Conservation (phyloP, 2,329 filamentous ascomycete genomes). For the Orbilia blumenaviensis region DNA sequence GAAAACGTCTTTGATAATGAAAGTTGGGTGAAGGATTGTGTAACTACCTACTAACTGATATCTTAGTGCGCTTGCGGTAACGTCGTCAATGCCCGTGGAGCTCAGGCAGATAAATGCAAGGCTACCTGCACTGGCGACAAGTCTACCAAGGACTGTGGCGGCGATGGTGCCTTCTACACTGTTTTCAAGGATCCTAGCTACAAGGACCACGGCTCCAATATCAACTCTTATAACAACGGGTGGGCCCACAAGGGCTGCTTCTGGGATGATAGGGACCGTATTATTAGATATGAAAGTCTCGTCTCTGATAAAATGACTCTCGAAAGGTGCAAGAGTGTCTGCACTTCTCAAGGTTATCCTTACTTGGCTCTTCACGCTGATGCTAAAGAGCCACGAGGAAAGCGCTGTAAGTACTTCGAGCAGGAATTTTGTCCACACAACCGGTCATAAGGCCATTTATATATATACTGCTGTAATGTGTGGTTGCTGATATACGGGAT, state of each 20-base stretch:
- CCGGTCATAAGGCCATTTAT: no score
- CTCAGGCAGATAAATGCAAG: background rate
- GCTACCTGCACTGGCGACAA: background rate
- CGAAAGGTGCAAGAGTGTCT: background rate
- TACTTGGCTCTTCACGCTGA: no score
- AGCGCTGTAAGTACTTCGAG: no score
- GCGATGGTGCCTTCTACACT: background rate
- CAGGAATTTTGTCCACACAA: no score
- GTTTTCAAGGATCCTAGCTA: background rate
- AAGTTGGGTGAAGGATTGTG: background rate
- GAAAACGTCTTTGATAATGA: no score
- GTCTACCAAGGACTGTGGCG: background rate
- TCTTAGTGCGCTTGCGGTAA: slow-evolving; percentile 4
- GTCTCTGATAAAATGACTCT: slow-evolving; percentile 11
- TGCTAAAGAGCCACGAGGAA: no score
- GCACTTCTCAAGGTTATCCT: background rate
- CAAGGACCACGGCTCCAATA: background rate
- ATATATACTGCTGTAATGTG: no score
- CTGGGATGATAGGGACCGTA: no score
- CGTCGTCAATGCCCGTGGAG: background rate
- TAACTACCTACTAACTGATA: background rate
- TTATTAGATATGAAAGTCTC: no score
- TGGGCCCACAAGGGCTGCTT: background rate
- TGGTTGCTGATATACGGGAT: no score
- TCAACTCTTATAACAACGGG: background rate